A percentile compares a stretch with the other conserved stretches of the same genome.
phyloP scores from a whole-genome alignment of 2,329 filamentous ascomycete species.

The Exophiala viscosa region DNA sequence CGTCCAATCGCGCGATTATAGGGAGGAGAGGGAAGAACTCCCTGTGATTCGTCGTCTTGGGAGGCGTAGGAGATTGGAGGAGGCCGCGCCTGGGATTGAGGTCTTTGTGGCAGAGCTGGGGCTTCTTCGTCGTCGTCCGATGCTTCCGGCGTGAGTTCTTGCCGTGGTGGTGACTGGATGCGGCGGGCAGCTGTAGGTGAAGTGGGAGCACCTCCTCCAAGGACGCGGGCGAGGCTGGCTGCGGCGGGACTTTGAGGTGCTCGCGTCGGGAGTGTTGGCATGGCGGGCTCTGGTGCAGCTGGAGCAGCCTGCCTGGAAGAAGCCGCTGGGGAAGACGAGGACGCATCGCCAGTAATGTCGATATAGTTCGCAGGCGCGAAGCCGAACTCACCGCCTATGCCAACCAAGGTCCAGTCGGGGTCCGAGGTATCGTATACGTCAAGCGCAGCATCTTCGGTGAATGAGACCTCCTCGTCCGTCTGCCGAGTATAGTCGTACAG shows the following conservation, averaged over 20 bases:
- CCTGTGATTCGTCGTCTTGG: constrained; percentile 38
- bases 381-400: constrained; percentile 77
- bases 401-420: constrained; percentile 94
- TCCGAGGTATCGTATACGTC: constrained; percentile 86
- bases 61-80: constrained; percentile 40
- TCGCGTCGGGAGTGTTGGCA: constrained; percentile 40
- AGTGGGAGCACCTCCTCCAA: constrained; percentile 35
- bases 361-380: constrained; percentile 98
- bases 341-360: constrained; percentile 58
- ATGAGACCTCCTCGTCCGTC: constrained; percentile 96
- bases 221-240: constrained; percentile 53
- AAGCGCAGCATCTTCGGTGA: constrained; percentile 79
- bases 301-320: constrained; percentile 27
- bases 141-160: constrained; percentile 62
- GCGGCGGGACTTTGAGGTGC: constrained; percentile 50
- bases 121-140: constrained; percentile 62
- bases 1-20: constrained; percentile 48
- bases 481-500: constrained; percentile 97
- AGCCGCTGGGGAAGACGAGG: constrained; percentile 45
- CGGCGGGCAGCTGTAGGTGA: constrained; percentile 32
- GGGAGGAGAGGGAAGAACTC: constrained; percentile 54
- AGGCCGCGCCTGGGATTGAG: constrained; percentile 47
- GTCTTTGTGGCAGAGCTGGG: constrained; percentile 61
- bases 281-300: constrained; percentile 28
- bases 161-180: constrained; percentile 38